A percentile compares a stretch with the other conserved stretches of the same genome.
Conservation (phyloP, 805 yeast species). For the Maudiozyma barnettii region DNA sequence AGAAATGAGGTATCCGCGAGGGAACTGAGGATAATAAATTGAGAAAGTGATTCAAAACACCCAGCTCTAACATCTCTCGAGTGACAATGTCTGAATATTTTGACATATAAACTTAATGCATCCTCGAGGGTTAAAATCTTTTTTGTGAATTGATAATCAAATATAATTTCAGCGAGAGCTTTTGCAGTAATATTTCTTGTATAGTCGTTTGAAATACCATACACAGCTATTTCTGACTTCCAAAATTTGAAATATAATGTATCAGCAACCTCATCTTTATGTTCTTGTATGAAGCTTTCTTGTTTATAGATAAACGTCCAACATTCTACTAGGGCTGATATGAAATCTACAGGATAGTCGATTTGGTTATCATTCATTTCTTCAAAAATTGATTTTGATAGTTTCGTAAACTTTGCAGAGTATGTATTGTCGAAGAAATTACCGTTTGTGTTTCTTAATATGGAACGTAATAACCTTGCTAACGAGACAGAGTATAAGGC, state of each 20-base stretch:
- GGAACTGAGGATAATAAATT: constrained; percentile 26
- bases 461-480: constrained; percentile 15
- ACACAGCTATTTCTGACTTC: constrained; percentile 20
- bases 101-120: constrained; percentile 16
- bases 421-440: constrained; percentile 5
- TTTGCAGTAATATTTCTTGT: constrained; percentile 26
- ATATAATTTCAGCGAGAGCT: constrained; percentile 30
- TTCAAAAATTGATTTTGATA: constrained; percentile 18
- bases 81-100: constrained; percentile 10
- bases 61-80: constrained; percentile 25
- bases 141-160: constrained; percentile 16
- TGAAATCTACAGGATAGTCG: constrained; percentile 20
- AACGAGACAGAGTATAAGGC: constrained; percentile 22
- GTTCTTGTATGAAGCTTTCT: constrained; percentile 17
- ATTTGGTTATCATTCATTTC: constrained; percentile 13
- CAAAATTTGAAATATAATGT: constrained; percentile 15
- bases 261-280: constrained; percentile 11
- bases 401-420: constrained; percentile 18
- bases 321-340: constrained; percentile 19
- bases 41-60: constrained; percentile 31
- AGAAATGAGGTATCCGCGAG: constrained; percentile 22
- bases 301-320: constrained; percentile 17
- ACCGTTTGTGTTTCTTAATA: constrained; percentile 13
- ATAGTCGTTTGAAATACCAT: constrained; percentile 22
- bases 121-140: constrained; percentile 14